Evolutionary conservation across 2,329 filamentous ascomycete species (phyloP).

Genomic region (Aureobasidium sp.): DNA sequence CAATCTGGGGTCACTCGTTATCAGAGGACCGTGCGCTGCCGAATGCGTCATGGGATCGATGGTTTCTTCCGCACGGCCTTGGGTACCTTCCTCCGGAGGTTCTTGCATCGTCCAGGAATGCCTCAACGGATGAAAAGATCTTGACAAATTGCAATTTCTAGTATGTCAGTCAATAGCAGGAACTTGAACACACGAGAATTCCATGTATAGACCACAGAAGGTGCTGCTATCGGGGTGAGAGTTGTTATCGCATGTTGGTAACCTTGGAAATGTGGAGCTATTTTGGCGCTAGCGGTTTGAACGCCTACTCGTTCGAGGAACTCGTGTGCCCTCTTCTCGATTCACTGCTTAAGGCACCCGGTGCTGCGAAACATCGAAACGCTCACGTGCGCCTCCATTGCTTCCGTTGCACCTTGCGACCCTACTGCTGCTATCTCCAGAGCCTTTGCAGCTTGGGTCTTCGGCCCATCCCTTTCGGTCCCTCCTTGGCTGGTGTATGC

Average conservation of each 20-base stretch:
- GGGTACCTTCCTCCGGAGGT: too few relatives aligned
- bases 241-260: neutral
- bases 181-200: too few relatives aligned
- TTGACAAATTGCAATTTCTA: too few relatives aligned
- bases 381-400: constrained; percentile 12
- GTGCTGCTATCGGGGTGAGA: neutral
- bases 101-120: neutral
- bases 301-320: neutral
- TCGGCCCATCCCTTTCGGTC: neutral
- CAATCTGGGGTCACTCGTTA: constrained; percentile 7
- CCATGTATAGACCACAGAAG: neutral
- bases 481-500: constrained; percentile 6
- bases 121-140: neutral
- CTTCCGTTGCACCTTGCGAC: constrained; percentile 5
- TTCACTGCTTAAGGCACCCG: constrained; percentile 7
- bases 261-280: constrained; percentile 1
- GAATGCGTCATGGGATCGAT: too few relatives aligned
- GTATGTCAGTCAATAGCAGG: neutral
- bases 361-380: constrained; percentile 12
- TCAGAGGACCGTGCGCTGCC: neutral
- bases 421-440: constrained; percentile 4
- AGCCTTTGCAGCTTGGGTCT: neutral
- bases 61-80: too few relatives aligned
- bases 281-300: constrained; percentile 5
- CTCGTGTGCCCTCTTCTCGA: constrained; percentile 2